Evolutionary conservation across 192 early-diverging fungal genomes (phyloP), one percentile per base, ranked within the genome.

Genomic region (Chytriomyces hyalinus): DNA sequence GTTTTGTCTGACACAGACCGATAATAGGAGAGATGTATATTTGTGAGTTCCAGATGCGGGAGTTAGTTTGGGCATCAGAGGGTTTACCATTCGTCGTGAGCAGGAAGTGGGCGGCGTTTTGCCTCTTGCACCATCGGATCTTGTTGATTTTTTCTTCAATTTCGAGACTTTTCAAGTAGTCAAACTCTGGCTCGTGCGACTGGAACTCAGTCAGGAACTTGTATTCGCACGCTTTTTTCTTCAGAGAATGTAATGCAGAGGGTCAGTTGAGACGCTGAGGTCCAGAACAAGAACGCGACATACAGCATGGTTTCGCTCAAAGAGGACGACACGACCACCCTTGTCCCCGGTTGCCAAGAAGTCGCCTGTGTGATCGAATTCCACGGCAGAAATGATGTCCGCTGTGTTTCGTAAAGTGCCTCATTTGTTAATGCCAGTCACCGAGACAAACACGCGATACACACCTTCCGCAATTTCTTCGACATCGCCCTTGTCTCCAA

Each of bases 111-210:
- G 96, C 94, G 57, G 95, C 90, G 85, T 98, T 98, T 85, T 96
- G 95, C 49, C 94, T 90, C 81, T 92, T 93, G 88, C 95, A 96
- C 97, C 97, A 99, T 83, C 97, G 91, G 84, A 99, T 99, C 82
- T 98, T 96, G 88, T 99, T 99, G 85, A 99, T 98, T 81, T 99
- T 99, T 80, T 99, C 97, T 82, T 99, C 97, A 71, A 99, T 99
- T 84, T 99, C 97, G 78, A 99, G 89, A 87, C 94, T 95, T 90
- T 99, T 99, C 69, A 99, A 88, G 80, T 99, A 99, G 83, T 99
- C 97, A 78, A 99, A 99, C 87, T 99, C 96, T 46, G 97, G 96
- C 87, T 99, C 97, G 84, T 99, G 97, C 77, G 97, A 99, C 84
- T 99, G 97, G 80, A 99, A 99, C 84, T 99, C 97, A 64, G 97